These are phyloP conservation scores for Glaciozyma antarctica DNA, from an alignment of 768 basidiomycete genomes.

Conservation along the genomic window DNA sequence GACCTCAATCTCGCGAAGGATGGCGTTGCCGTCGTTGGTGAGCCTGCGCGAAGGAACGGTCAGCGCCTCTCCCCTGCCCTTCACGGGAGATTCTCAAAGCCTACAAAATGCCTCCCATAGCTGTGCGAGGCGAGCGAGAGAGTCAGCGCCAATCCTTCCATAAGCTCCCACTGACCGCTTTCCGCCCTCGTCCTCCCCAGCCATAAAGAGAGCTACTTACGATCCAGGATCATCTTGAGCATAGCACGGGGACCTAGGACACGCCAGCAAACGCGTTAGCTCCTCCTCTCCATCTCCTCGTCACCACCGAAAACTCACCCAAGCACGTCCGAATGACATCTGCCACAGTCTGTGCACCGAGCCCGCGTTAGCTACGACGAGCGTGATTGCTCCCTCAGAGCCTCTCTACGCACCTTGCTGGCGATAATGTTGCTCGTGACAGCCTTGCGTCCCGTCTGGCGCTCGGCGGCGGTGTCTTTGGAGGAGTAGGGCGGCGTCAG, in stretches of 20 bases:
- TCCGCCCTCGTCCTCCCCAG: no score
- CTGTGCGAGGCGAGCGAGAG: conserved; percentile 15
- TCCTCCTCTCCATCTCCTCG: neutral
- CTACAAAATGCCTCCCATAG: conserved; percentile 93
- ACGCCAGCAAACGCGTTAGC: neutral
- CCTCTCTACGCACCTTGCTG: no score
- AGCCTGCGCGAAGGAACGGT: conserved; percentile 47
- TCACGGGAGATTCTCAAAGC: conserved; percentile 20
- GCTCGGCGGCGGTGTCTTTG: no score
- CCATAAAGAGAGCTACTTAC: conserved; percentile 1
- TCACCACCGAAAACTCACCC: conserved; percentile 37
- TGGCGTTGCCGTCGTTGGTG: conserved; percentile 98
- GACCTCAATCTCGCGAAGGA: conserved; percentile 95
- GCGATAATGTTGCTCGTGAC: no score
- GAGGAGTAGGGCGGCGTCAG: no score
- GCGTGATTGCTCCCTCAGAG: no score
- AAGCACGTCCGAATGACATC: conserved; percentile 97
- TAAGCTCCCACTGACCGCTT: neutral
- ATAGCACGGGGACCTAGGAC: conserved; percentile 73
- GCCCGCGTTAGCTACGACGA: neutral
- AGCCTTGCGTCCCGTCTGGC: no score
- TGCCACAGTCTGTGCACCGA: conserved; percentile 65
- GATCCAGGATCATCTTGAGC: conserved; percentile 97
- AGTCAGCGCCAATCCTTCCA: neutral
- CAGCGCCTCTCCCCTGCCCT: neutral